Evolutionary conservation across 345 rosid genomes (phyloP), one percentile per base, ranked within the genome.

Genomic region (Syzygium jambos): DNA sequence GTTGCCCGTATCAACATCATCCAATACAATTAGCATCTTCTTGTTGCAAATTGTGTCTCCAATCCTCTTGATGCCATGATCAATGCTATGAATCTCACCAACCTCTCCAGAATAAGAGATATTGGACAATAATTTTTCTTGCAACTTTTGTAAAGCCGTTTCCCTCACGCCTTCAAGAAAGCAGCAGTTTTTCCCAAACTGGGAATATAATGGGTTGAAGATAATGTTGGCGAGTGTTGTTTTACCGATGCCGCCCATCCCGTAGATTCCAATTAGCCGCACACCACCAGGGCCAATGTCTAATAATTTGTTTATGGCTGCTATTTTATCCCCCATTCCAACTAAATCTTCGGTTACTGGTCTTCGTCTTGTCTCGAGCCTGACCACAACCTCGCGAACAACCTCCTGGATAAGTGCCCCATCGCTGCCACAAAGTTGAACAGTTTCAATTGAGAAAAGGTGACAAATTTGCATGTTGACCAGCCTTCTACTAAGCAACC

Each of bases 371-470:
- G 15, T 25, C 15, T 2, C 0, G 2, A 56, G n/a, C 61, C 0
- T 2, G 5, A 0, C 13, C 14, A 10, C 0, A 10, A 56, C n/a
- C 61, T 23, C n/a, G 1, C 0, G 0, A 55, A 55, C 59, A 9
- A 55, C 11, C 3, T 0, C 11, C 27, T 55, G 25, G 27, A 6
- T 55, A 1, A 55, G 27, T 8, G 8, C 3, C 2, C 4, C 27
- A 22, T 8, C 3, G 7, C 59, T 55, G 59, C 27, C 12, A 22
- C 59, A 55, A 55, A 56, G 59, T 55, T 3, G 59, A 55, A 55
- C 59, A 22, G 4, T 22, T 55, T 55, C 59, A 9, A 22, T 55
- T 9, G 59, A 55, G 59, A 1, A 55, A 55, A 55, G 8, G 59
- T 22, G 4, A 56, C n/a, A 23, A 56, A 56, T 54, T 54, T 54